These are phyloP conservation scores for Clonostachys rhizophaga DNA, from an alignment of 2,329 filamentous ascomycete species.

Conservation along the genomic window DNA sequence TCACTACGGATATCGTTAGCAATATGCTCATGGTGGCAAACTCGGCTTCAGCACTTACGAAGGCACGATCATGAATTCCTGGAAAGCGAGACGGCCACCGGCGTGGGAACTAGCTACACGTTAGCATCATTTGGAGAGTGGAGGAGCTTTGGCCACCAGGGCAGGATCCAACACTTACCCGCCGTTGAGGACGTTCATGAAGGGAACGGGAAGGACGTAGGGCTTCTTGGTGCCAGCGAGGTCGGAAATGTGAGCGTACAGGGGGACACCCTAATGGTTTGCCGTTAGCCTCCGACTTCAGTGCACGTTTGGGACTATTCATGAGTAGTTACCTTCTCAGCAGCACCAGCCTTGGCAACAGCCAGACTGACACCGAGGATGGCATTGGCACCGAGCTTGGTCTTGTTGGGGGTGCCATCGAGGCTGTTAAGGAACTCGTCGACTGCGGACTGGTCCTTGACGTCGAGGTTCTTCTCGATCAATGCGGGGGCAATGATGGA, in stretches of 20 bases:
- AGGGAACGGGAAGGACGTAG: conserved; percentile 84
- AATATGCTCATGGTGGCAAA: background rate
- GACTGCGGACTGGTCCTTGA: conserved; percentile 81
- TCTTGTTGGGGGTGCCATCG: conserved; percentile 83
- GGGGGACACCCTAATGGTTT: conserved; percentile 59
- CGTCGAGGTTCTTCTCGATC: conserved; percentile 78
- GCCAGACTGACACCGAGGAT: conserved; percentile 83
- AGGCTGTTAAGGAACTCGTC: conserved; percentile 83
- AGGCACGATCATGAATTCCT: conserved; percentile 95
- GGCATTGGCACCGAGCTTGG: conserved; percentile 82
- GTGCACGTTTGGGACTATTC: background rate
- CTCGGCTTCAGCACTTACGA: conserved; percentile 43
- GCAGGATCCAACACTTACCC: conserved; percentile 30
- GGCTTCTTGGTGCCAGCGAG: conserved; percentile 88
- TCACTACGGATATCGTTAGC: conserved; percentile 38
- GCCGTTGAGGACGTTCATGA: conserved; percentile 92
- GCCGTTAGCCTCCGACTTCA: background rate
- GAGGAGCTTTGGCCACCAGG: background rate
- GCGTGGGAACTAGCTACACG: conserved; percentile 70
- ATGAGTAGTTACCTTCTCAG: conserved; percentile 62
- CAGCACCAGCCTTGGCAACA: conserved; percentile 82
- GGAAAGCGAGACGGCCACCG: conserved; percentile 91
- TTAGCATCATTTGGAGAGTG: conserved; percentile 8
- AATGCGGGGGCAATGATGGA: conserved; percentile 72
- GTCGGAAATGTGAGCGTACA: conserved; percentile 85